Evolutionary conservation across 73 alveolate species (phyloP).

Genomic region (Loxodes magnus): DNA sequence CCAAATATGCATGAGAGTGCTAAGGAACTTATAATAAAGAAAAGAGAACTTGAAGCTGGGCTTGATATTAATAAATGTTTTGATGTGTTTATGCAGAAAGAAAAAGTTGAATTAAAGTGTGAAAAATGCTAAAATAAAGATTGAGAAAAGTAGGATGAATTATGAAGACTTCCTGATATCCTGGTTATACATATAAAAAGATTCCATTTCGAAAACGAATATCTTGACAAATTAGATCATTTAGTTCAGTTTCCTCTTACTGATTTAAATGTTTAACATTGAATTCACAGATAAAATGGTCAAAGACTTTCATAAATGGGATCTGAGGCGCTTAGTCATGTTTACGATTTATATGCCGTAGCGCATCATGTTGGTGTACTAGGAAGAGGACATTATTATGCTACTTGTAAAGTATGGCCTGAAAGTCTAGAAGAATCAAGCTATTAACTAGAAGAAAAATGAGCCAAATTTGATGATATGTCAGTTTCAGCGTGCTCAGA

Average conservation of each 20-base stretch:
- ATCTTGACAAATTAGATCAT: slow-evolving; percentile 57
- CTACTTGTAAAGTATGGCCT: slow-evolving; percentile 17
- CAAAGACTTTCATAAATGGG: slow-evolving; percentile 8
- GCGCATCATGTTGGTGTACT: slow-evolving; percentile 46
- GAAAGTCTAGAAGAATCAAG: neutral
- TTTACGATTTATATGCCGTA: slow-evolving; percentile 57
- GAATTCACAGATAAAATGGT: slow-evolving; percentile 8
- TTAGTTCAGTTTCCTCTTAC: slow-evolving; percentile 48
- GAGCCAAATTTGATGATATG: slow-evolving; percentile 56
- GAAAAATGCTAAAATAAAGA: slow-evolving; percentile 14
- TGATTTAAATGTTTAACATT: slow-evolving; percentile 30
- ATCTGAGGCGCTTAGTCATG: slow-evolving; percentile 6
- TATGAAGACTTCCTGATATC: slow-evolving; percentile 49
- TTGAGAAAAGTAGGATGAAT: slow-evolving; percentile 9
- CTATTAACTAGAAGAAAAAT: slow-evolving; percentile 22
- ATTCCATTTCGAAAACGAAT: slow-evolving; percentile 47
- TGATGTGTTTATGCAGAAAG: slow-evolving; percentile 19
- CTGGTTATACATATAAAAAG: slow-evolving; percentile 53
- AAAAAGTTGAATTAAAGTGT: slow-evolving; percentile 10
- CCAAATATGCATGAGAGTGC: neutral
- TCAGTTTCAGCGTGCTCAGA: slow-evolving; percentile 17
- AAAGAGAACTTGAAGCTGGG: neutral
- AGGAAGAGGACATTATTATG: slow-evolving; percentile 60
- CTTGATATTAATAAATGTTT: slow-evolving; percentile 17
- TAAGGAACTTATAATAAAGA: neutral